Evolutionary conservation across 2,329 filamentous ascomycete genomes (phyloP).

Genomic region (Fusarium neocosmosporiellum): DNA sequence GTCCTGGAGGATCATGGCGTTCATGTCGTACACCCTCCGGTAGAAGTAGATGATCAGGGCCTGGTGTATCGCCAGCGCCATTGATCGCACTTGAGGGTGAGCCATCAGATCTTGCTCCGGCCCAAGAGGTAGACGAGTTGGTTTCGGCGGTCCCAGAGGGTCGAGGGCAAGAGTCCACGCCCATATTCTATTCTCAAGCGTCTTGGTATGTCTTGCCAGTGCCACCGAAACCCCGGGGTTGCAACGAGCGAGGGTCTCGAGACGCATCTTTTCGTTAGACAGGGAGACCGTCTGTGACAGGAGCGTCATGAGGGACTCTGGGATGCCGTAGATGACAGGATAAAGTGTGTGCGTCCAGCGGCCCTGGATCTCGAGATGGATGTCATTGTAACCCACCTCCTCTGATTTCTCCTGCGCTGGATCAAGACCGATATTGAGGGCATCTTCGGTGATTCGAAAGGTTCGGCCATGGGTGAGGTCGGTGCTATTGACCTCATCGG

Average conservation of each 20-base stretch:
- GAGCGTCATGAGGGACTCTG: constrained; percentile 54
- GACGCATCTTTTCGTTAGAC: constrained; percentile 53
- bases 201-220: constrained; percentile 44
- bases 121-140: background rate
- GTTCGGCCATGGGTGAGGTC: constrained; percentile 27
- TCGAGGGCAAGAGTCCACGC: constrained; percentile 39
- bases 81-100: constrained; percentile 34
- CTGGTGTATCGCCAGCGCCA: constrained; percentile 52
- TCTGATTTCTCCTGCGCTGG: constrained; percentile 44
- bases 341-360: constrained; percentile 55
- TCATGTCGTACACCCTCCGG: constrained; percentile 51
- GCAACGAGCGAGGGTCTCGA: constrained; percentile 37
- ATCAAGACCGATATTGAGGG: constrained; percentile 44
- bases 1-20: constrained; percentile 54
- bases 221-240: constrained; percentile 42
- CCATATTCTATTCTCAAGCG: constrained; percentile 48
- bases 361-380: constrained; percentile 55
- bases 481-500: background rate
- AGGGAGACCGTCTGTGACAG: constrained; percentile 56
- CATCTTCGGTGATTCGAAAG: constrained; percentile 45
- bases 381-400: constrained; percentile 56
- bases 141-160: constrained; percentile 14
- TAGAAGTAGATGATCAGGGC: constrained; percentile 60
- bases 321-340: constrained; percentile 57
- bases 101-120: constrained; percentile 30